Evolutionary conservation across 2,329 filamentous ascomycete species (phyloP).

Genomic region (Lecanosticta acicola): DNA sequence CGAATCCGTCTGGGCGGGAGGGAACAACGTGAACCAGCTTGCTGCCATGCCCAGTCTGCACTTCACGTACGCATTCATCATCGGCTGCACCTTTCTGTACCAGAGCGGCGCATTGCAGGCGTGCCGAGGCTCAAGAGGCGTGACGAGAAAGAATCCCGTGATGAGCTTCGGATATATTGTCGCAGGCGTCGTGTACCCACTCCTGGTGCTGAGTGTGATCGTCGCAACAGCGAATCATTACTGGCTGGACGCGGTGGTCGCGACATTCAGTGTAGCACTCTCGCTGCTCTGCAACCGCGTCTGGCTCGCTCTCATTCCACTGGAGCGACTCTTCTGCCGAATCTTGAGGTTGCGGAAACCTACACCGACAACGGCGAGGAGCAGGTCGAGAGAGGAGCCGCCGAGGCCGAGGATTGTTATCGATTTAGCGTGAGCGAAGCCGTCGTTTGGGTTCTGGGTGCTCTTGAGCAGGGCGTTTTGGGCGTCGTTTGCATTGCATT

Average conservation of each 20-base stretch:
- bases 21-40: constrained; percentile 43
- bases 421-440: constrained; percentile 5
- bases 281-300: constrained; percentile 47
- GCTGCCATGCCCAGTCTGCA: constrained; percentile 49
- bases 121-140: constrained; percentile 34
- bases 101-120: constrained; percentile 44
- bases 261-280: constrained; percentile 44
- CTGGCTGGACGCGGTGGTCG: constrained; percentile 50
- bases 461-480: no score
- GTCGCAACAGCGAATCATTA: constrained; percentile 60
- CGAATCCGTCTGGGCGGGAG: constrained; percentile 43
- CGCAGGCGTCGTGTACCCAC: constrained; percentile 39
- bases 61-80: constrained; percentile 50
- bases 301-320: constrained; percentile 47
- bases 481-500: no score
- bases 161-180: constrained; percentile 35
- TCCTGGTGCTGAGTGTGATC: constrained; percentile 47
- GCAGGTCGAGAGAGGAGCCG: constrained; percentile 1
- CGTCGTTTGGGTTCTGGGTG: no score
- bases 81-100: constrained; percentile 49
- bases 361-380: constrained; percentile 43
- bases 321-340: constrained; percentile 49
- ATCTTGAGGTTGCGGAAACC: constrained; percentile 49
- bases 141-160: constrained; percentile 12
- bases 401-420: constrained; percentile 14